Percentiles rank a stretch among this genome's conserved stretches.
phyloP scores from a whole-genome alignment of 169 alveolate genomes.

The Cryptosporidium baileyi region DNA sequence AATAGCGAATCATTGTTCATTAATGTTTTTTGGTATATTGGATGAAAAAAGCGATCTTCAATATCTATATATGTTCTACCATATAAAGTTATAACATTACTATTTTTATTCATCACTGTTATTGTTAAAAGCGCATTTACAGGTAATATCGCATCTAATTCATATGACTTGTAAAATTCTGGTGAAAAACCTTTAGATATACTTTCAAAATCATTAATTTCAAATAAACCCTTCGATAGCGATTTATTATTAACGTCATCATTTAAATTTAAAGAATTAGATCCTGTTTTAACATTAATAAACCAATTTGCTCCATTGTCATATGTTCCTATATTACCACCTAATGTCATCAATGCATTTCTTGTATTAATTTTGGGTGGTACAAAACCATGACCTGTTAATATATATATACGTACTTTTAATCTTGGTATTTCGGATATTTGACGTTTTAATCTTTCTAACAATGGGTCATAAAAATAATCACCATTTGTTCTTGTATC shows the following conservation, averaged over 20 bases:
- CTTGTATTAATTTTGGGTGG: slow-evolving; percentile 35
- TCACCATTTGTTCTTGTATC: background rate
- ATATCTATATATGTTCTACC: slow-evolving; percentile 68
- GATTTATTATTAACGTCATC: background rate
- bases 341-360: slow-evolving; percentile 52
- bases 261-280: background rate
- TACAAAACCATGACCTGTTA: slow-evolving; percentile 70
- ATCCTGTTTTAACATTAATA: slow-evolving; percentile 46
- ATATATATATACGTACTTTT: slow-evolving; percentile 54
- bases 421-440: slow-evolving; percentile 49
- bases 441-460: slow-evolving; percentile 41
- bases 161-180: slow-evolving; percentile 57
- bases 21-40: slow-evolving; percentile 38
- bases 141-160: slow-evolving; percentile 65
- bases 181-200: slow-evolving; percentile 58
- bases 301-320: slow-evolving; percentile 62
- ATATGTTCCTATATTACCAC: slow-evolving; percentile 9
- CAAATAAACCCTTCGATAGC: slow-evolving; percentile 56
- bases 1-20: slow-evolving; percentile 7
- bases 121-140: slow-evolving; percentile 52
- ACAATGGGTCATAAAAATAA: slow-evolving; percentile 15
- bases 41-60: slow-evolving; percentile 69
- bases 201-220: slow-evolving; percentile 67
- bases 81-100: slow-evolving; percentile 18
- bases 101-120: slow-evolving; percentile 47